phyloP scores from a whole-genome alignment of 768 basidiomycete species.

The Suillus americanus region DNA sequence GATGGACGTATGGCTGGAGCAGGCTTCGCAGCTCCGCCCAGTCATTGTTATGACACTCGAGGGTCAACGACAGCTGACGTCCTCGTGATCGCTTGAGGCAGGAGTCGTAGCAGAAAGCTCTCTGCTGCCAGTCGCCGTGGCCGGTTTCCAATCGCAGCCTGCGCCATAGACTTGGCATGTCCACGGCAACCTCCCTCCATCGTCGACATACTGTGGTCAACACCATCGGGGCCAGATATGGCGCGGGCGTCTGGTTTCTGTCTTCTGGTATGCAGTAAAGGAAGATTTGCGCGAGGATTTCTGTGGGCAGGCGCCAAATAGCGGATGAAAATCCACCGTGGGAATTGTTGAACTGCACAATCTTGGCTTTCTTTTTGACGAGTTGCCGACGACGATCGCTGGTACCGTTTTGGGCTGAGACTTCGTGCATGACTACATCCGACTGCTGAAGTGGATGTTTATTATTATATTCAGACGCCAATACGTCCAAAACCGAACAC shows the following conservation, averaged over 20 bases:
- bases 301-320: slow-evolving; percentile 42
- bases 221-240: background rate
- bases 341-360: background rate
- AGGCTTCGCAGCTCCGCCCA: background rate
- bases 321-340: slow-evolving; percentile 22
- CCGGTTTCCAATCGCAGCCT: background rate
- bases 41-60: background rate
- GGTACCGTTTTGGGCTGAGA: slow-evolving; percentile 8
- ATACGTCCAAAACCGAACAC: background rate
- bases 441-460: slow-evolving; percentile 11
- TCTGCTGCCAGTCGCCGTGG: background rate
- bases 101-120: background rate
- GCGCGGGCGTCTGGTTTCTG: slow-evolving; percentile 20
- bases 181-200: slow-evolving; percentile 25
- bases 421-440: slow-evolving; percentile 10
- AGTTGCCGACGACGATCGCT: slow-evolving; percentile 11
- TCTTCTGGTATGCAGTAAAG: slow-evolving; percentile 30
- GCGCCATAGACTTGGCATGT: background rate
- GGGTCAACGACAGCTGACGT: background rate
- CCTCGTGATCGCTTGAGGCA: background rate
- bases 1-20: background rate
- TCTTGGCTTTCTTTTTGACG: slow-evolving; percentile 10
- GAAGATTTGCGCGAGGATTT: slow-evolving; percentile 44
- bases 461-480: background rate
- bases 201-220: background rate